Percentiles rank a stretch among this genome's conserved stretches.
Evolutionary conservation across 73 alveolate species (phyloP).

Genomic region (Tetrahymena elliotti): DNA sequence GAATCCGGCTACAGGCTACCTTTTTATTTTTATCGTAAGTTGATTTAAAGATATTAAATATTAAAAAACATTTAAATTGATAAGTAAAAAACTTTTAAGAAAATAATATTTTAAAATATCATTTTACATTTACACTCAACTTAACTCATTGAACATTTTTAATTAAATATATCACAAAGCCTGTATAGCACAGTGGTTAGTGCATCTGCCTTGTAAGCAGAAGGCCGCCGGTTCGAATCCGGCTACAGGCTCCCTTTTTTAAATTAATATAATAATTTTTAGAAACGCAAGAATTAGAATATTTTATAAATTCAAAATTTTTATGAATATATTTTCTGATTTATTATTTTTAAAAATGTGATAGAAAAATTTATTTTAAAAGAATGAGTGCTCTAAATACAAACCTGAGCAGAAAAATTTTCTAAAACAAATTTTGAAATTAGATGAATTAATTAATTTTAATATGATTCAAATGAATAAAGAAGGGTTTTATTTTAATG

Average conservation of each 20-base stretch:
- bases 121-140: not conserved
- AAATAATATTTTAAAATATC: no score
- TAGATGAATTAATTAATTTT: no score
- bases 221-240: constrained; percentile 2
- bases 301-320: no score
- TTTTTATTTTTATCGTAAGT: no score
- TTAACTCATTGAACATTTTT: not conserved
- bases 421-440: no score
- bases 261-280: no score
- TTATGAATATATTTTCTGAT: not conserved
- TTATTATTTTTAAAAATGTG: no score
- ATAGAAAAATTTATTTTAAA: no score
- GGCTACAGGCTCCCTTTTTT: not conserved
- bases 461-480: no score
- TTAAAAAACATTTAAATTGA: not conserved
- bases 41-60: not conserved
- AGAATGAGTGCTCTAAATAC: no score
- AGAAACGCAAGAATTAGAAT: not conserved
- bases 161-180: not conserved
- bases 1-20: not conserved
- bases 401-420: no score
- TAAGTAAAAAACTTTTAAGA: not conserved
- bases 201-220: constrained; percentile 3
- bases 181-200: constrained; percentile 2
- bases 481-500: no score